These are phyloP conservation scores for Ogataea hybrid DNA, from an alignment of 1,139 yeast species.

Conservation along the genomic window DNA sequence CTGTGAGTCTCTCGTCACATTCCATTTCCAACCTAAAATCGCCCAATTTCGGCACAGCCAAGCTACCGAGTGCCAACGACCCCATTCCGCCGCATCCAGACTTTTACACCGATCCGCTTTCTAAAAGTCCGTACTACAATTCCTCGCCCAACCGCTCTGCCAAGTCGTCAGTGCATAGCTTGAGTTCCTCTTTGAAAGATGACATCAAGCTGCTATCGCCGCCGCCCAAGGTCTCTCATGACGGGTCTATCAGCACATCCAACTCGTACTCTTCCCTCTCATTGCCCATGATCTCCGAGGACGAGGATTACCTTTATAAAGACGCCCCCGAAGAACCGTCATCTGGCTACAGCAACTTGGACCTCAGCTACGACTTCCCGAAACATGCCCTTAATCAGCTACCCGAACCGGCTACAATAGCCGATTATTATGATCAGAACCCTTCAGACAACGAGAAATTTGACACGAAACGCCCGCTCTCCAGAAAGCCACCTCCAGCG, in stretches of 20 bases:
- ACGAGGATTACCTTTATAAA: conserved; percentile 11
- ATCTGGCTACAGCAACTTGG: conserved; percentile 1
- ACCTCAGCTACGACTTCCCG: conserved; percentile 2
- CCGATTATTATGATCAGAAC: not conserved
- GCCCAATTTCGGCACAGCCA: conserved; percentile 7
- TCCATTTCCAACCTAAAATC: conserved; percentile 12
- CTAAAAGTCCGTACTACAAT: conserved; percentile 8
- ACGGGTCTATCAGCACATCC: conserved; percentile 9
- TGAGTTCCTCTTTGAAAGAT: conserved; percentile 7
- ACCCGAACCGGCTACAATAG: not conserved
- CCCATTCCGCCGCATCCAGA: conserved; percentile 9
- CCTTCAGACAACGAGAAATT: not conserved
- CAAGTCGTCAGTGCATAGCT: conserved; percentile 7
- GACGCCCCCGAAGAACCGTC: not conserved
- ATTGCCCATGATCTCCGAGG: conserved; percentile 21
- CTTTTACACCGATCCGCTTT: conserved; percentile 9
- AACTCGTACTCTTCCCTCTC: conserved; percentile 19
- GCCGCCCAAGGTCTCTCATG: conserved; percentile 8
- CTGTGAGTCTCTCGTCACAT: not conserved
- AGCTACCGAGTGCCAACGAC: not conserved
- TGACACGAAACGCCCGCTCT: conserved; percentile 3
- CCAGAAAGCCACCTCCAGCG: conserved; percentile 13
- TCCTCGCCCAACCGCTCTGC: conserved; percentile 9
- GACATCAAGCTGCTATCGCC: conserved; percentile 6
- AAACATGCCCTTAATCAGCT: not conserved